Base-by-base conservation (phyloP, 1,139 yeast genomes). In the Blastobotrys proliferans region DNA sequence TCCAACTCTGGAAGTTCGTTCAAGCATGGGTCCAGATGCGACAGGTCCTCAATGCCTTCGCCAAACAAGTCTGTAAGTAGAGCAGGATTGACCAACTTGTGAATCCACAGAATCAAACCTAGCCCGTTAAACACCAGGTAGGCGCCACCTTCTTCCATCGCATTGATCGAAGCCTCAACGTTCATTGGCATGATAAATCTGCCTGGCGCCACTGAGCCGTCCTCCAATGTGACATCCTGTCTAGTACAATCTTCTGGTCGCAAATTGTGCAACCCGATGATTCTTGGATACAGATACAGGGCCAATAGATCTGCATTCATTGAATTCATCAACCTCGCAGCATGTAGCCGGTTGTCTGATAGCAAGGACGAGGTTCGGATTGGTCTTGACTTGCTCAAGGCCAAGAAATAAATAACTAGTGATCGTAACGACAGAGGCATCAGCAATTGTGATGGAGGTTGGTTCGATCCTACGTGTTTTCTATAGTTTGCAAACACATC, bases 381-480 rank as follows among this genome's bases (percentile, higher is more conserved):
- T 1, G 90, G 79, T 39, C 69, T 71, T 0, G 83, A 64, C 60
- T 92, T 92, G 53, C 82, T 73, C 48, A 88, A 76, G 0, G 94
- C 72, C 44, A 87, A 70, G 41, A 85, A 61, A 54, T 76, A 80
- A 54, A 82, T 72, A 4, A 94, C 81, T 43, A 92, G 68, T 36
- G 87, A 79, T 47, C 80, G 78, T 53, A 94, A 68, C 5, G 94
- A 78, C 40, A 83, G 85, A 0, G 98, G 98, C 66, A 92, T 72
- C 8, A 90, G 73, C 46, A 92, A 68, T 56, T 85, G 90, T 16
- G 81, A 76, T 11, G 81, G 72, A 22, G 79, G 66, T 0, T 77
- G 59, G 33, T 73, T 66, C 22, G 76, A 66, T 6, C 69, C 66
- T 3, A 76, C 65, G 51, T 58, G 51, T 40, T 70, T 67, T 47